These are phyloP conservation scores for Hanseniaspora guilliermondii DNA, from an alignment of 805 yeast genomes.

Conservation along the genomic window DNA sequence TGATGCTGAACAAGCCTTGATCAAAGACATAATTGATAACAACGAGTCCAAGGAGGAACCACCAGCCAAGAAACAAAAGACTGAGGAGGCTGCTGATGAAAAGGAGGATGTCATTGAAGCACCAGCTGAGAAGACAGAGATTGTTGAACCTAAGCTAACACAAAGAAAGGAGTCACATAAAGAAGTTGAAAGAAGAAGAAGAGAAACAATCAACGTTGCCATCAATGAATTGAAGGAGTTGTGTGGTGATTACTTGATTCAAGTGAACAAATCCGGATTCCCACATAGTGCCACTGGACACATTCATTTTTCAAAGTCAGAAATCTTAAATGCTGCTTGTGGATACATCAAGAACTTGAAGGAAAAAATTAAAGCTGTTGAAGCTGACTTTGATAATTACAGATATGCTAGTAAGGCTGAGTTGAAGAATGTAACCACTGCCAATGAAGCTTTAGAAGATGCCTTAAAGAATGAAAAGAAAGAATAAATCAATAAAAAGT, in stretches of 20 bases:
- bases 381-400: constrained; percentile 9
- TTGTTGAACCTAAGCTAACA: constrained; percentile 20
- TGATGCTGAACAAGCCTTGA: constrained; percentile 3
- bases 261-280: background rate
- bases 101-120: background rate
- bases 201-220: constrained; percentile 81
- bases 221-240: constrained; percentile 65
- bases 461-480: constrained; percentile 11
- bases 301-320: constrained; percentile 62
- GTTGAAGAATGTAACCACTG: constrained; percentile 4
- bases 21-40: constrained; percentile 10
- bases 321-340: constrained; percentile 74
- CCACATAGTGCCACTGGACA: background rate
- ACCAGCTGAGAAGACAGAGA: constrained; percentile 16
- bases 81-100: constrained; percentile 7
- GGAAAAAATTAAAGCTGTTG: constrained; percentile 34
- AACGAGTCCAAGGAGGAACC: background rate
- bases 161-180: constrained; percentile 83
- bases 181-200: constrained; percentile 86
- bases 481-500: background rate
- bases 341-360: constrained; percentile 82
- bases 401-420: constrained; percentile 7
- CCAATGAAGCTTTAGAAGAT: constrained; percentile 11
- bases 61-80: background rate
- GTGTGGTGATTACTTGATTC: constrained; percentile 59